Percentiles rank a stretch among this genome's conserved stretches.
phyloP scores from a whole-genome alignment of 2,329 filamentous ascomycete species.

The Leptodontidium sp. region DNA sequence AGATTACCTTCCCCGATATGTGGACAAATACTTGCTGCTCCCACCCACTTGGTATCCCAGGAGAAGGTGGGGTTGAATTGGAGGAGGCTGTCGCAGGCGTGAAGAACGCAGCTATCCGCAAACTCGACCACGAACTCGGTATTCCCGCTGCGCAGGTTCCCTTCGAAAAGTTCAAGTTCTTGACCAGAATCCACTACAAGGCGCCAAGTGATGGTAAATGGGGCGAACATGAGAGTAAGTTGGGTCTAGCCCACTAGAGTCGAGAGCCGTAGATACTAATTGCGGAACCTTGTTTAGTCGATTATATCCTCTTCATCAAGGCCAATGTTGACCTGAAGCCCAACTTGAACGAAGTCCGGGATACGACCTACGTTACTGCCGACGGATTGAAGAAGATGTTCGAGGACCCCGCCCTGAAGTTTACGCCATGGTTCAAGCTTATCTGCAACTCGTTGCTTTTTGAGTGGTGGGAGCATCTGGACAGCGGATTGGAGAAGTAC shows the following conservation, averaged over 20 bases:
- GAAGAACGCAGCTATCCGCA: conserved; percentile 90
- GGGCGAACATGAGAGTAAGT: conserved; percentile 97
- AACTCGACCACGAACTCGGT: conserved; percentile 93
- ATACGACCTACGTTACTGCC: conserved; percentile 82
- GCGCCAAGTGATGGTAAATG: conserved; percentile 96
- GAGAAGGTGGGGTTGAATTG: conserved; percentile 86
- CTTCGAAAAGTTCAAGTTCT: conserved; percentile 88
- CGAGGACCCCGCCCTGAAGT: conserved; percentile 78
- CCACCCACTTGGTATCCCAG: conserved; percentile 89
- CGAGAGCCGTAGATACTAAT: conserved; percentile 24
- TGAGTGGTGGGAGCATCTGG: conserved; percentile 93
- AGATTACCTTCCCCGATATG: conserved; percentile 99
- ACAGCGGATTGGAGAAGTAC: conserved; percentile 83
- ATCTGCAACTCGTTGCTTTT: conserved; percentile 98
- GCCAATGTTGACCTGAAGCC: conserved; percentile 83
- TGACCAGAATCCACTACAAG: conserved; percentile 98
- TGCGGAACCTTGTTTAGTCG: conserved; percentile 63
- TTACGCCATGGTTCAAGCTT: conserved; percentile 99
- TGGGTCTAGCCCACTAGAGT: background rate
- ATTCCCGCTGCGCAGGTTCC: conserved; percentile 91
- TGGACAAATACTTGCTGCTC: conserved; percentile 99
- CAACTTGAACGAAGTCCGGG: conserved; percentile 90
- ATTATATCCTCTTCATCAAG: conserved; percentile 99
- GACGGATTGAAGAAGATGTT: conserved; percentile 88
- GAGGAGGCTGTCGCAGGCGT: conserved; percentile 83